Base-by-base conservation (phyloP, 2,329 filamentous ascomycete species). In the Exophiala xenobiotica region DNA sequence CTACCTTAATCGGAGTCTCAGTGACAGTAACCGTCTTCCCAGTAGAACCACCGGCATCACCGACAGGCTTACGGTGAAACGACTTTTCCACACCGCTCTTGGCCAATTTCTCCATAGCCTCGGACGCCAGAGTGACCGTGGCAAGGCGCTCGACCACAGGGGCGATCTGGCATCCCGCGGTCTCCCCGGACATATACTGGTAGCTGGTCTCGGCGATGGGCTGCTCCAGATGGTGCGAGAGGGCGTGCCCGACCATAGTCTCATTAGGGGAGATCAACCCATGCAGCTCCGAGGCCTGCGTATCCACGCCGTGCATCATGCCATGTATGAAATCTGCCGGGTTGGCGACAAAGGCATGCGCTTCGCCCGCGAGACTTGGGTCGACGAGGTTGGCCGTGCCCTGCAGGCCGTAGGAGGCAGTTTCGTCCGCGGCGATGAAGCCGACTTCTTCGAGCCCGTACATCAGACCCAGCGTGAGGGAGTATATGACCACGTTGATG, bases 161-260 rank as follows among this genome's bases (percentile, higher is more conserved):
- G 8, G 37, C 37, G 37, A 39, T 5, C 9, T 39, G 37, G 9
- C 5, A 6, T 11, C 37, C 37, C 8, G 37, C 37, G 12, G 37
- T 39, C 37, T 39, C 37, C 6, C 37, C 37, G 9, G 37, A 39
- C 37, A 39, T 11, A 9, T 39, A 39, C 22, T 39, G 37, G 16
- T 39, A 39, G 22, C 37, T 39, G 2, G 37, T 39, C 14, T 39
- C 37, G 4, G 37, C 19, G 19, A 39, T 19, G 8, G 37, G 37
- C 18, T 39, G 37, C 16, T 39, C 37, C 4, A 39, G 14, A 20
- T 39, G 6, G 14, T 20, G 16, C 1, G 3, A 3, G 3, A 39
- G 6, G 9, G 16, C 37, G 12, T 39, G 37, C 37, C 12, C 6
- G 37, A 39, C 16, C 37, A 39, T 39, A 7, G 37, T 39, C 16